Percentiles rank a stretch among this genome's conserved stretches.
phyloP scores from a whole-genome alignment of 495 filamentous ascomycete genomes.

The Xylaria palmicola region DNA sequence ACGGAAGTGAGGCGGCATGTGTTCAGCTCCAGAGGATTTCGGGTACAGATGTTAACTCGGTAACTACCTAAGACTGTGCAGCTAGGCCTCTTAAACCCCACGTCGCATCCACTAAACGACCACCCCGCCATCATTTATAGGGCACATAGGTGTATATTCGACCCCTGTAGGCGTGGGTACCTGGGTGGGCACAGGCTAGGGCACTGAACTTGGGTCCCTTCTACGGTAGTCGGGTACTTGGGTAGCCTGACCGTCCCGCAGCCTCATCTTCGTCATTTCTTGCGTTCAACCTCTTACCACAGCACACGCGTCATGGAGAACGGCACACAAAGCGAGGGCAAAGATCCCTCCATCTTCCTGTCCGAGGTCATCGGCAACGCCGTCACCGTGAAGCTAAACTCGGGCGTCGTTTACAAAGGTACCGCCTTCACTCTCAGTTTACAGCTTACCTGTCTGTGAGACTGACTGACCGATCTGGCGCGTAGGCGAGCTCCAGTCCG shows the following conservation, averaged over 20 bases:
- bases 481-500: slow-evolving; percentile 86
- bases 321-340: slow-evolving; percentile 65
- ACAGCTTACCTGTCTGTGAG: background rate
- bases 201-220: too few relatives aligned
- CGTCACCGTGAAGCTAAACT: slow-evolving; percentile 94
- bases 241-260: slow-evolving; percentile 5
- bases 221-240: too few relatives aligned
- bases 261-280: slow-evolving; percentile 1
- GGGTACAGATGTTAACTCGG: slow-evolving; percentile 4
- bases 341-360: slow-evolving; percentile 88
- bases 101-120: background rate
- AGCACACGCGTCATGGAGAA: slow-evolving; percentile 65
- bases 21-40: background rate
- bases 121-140: too few relatives aligned
- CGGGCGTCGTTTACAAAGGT: slow-evolving; percentile 95
- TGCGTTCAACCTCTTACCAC: background rate
- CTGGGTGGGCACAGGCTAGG: too few relatives aligned
- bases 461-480: background rate
- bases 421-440: background rate
- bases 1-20: background rate
- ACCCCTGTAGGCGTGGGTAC: background rate
- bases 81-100: background rate
- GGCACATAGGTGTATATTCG: background rate
- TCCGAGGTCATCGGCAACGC: slow-evolving; percentile 87
- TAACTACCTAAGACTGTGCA: slow-evolving; percentile 1